Evolutionary conservation across 805 yeast genomes (phyloP).

Genomic region (Cyberlindnera americana): DNA sequence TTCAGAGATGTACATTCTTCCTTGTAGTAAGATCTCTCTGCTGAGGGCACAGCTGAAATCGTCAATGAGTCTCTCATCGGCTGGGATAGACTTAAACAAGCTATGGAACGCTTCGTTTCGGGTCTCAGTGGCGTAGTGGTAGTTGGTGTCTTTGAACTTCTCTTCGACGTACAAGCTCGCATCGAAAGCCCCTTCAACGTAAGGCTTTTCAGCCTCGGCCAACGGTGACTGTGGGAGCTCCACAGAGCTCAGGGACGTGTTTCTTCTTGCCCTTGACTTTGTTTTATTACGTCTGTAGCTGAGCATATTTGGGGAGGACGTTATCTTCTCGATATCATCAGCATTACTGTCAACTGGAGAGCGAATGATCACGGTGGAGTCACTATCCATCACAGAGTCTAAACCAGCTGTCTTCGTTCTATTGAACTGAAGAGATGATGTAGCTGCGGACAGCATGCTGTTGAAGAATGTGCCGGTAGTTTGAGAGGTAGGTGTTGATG

Average conservation of each 20-base stretch:
- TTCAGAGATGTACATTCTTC: constrained; percentile 78
- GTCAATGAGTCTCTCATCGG: constrained; percentile 70
- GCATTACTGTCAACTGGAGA: background rate
- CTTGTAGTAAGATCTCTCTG: constrained; percentile 83
- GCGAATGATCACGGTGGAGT: background rate
- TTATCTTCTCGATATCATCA: constrained; percentile 4
- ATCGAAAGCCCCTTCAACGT: constrained; percentile 20
- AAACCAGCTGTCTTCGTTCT: constrained; percentile 2
- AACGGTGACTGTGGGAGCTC: constrained; percentile 22
- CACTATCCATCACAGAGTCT: constrained; percentile 3
- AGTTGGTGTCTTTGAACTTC: constrained; percentile 51
- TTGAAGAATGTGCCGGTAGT: constrained; percentile 20
- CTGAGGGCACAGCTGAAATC: constrained; percentile 90
- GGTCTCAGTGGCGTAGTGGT: constrained; percentile 58
- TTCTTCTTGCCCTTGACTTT: constrained; percentile 15
- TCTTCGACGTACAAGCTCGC: constrained; percentile 53
- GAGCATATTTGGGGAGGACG: constrained; percentile 25
- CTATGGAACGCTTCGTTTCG: constrained; percentile 76
- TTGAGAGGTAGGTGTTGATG: constrained; percentile 18
- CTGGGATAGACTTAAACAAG: constrained; percentile 63
- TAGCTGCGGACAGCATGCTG: constrained; percentile 19
- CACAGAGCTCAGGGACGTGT: constrained; percentile 18
- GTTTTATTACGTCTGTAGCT: constrained; percentile 22
- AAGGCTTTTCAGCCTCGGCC: constrained; percentile 8
- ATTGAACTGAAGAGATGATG: constrained; percentile 13